Base-by-base conservation (phyloP, 805 yeast species). In the Saturnispora mendoncae region DNA sequence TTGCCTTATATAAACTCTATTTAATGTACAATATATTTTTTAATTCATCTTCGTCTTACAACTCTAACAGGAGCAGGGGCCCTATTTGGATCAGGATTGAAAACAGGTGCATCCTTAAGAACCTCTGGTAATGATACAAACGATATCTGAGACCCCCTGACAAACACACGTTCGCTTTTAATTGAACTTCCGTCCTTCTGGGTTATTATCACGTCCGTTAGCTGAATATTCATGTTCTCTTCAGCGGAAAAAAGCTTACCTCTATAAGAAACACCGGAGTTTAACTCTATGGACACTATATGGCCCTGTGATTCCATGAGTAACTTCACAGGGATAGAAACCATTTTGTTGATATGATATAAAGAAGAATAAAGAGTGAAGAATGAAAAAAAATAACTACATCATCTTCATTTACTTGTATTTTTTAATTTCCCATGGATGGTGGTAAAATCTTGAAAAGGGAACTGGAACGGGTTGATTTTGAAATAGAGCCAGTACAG, bases 181-280 rank as follows among this genome's bases (percentile, higher is more conserved):
- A 81, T 68, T 3, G 83, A 81, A 36, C 70, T 68, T 4, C 96
- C 95, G 40, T 85, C 82, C 33, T 78, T 65, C 21, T 78, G 74
- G 0, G 96, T 88, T 36, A 83, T 78, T 1, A 82, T 75, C 31
- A 83, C 94, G 56, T 90, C 95, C 48, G 75, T 67, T 38, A 90
- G 61, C 46, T 88, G 94, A 20, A 90, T 76, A 57, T 90, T 90
- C 97, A 90, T 92, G 60, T 82, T 88, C 54, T 90, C 97, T 62
- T 90, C 96, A 36, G 70, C 80, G 54, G 83, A 95, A 3, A 81
- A 58, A 35, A 90, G 70, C 56, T 82, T 86, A 2, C 98, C 98
- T 28, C 94, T 69, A 56, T 90, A 90, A 0, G 83, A 75, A 48
- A 83, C 88, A 2, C 97, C 97, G 0, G 87, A 78, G 20, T 75